Percentiles rank a stretch among this genome's conserved stretches.
Conservation (phyloP, 2,329 filamentous ascomycete genomes). For the Apiospora pterosperma region DNA sequence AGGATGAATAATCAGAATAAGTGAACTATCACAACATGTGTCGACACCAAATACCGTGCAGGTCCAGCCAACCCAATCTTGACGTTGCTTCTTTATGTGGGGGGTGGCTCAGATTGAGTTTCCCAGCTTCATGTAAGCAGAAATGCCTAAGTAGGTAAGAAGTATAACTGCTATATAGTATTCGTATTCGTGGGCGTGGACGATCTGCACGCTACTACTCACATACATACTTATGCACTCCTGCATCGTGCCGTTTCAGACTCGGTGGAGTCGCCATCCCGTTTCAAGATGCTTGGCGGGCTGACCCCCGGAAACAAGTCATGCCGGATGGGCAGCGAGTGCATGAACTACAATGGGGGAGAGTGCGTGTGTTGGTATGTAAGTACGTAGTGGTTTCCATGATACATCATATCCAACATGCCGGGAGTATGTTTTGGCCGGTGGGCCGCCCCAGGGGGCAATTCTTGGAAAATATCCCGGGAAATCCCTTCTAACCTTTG, state of each 20-base stretch:
- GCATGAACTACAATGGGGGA: not conserved
- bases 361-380: not conserved
- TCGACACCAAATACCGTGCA: not conserved
- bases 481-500: not conserved
- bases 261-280: not conserved
- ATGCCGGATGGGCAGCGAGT: not conserved
- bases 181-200: not conserved
- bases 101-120: not conserved
- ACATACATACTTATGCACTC: not conserved
- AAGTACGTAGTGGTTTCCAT: too few species aligned
- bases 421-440: not conserved
- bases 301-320: not conserved
- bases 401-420: not conserved
- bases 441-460: not conserved
- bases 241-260: not conserved
- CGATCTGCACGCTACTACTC: slow-evolving; percentile 1
- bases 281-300: slow-evolving; percentile 1
- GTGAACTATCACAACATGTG: not conserved
- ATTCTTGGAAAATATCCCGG: not conserved
- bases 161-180: not conserved
- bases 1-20: not conserved
- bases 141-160: not conserved
- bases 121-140: not conserved
- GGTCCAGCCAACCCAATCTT: not conserved
- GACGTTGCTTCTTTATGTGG: not conserved